Percentiles rank a stretch among this genome's conserved stretches.
Conservation (phyloP, 176 grass and related monocot genomes). For the Oryza glumipatula region DNA sequence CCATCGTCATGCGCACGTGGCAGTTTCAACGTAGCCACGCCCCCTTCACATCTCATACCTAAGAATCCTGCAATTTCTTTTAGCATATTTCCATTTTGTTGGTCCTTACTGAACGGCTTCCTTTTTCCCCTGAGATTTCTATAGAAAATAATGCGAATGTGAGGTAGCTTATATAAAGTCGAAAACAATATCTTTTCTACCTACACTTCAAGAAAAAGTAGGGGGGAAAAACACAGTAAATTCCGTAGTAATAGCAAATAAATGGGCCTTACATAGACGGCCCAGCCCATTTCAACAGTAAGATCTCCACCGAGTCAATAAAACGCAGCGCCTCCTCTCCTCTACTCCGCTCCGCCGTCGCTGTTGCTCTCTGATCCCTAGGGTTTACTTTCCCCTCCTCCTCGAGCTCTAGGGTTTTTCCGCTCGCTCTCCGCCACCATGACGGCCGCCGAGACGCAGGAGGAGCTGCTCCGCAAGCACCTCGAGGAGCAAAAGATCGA, state of each 20-base stretch:
- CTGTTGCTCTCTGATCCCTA: slow-evolving; percentile 4
- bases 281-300: background rate
- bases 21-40: too few relatives aligned
- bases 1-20: too few relatives aligned
- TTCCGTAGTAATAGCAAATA: background rate
- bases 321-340: background rate
- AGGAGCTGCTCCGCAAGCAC: slow-evolving; percentile 25
- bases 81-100: too few relatives aligned
- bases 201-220: background rate
- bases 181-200: too few relatives aligned
- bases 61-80: too few relatives aligned
- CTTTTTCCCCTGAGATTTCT: too few relatives aligned
- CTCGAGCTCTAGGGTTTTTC: background rate
- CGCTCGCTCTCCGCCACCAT: background rate
- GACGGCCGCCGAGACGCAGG: slow-evolving; percentile 18
- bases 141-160: too few relatives aligned
- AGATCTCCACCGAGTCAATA: background rate
- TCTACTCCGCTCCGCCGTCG: background rate
- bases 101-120: too few relatives aligned
- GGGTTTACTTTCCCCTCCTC: slow-evolving; percentile 16
- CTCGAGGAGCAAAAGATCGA: slow-evolving; percentile 39
- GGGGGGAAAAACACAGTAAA: too few relatives aligned
- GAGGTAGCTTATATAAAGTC: too few relatives aligned
- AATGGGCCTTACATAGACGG: background rate
- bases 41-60: too few relatives aligned